Evolutionary conservation across 1,284 basidiomycete genomes (phyloP), one percentile per base, ranked within the genome.

Genomic region (Pseudozyma sp.): DNA sequence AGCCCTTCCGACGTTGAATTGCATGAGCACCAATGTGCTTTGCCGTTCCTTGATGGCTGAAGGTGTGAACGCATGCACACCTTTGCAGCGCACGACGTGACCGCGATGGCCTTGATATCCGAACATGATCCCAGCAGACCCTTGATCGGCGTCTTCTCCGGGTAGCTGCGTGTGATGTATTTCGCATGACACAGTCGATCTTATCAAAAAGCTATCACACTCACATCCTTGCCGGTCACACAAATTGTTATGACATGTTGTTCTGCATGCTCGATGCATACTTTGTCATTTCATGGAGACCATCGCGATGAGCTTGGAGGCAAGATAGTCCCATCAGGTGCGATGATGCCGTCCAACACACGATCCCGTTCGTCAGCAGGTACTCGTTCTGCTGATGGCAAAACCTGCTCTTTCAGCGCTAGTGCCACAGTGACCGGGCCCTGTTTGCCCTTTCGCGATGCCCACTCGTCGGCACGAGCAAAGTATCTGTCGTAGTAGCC

Each of bases 401-500:
- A 65, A 13, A 86, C 76, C 57, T 86, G 85, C 44, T 75, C 79
- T 31, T 59, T 47, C 13, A 86, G 64, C 7, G 83, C 82, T 35
- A 86, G 62, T 7, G 84, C 85, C 14, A 85, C 84, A 71, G 77
- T 53, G 8, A 83, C 71, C 7, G 70, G 67, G 2, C 70, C 59
- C 31, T 56, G 43, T 21, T 36, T 35, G 8, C 72, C 58, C 35
- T 59, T 53, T n/a, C 31, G 38, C 38, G 56, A 34, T 11, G 67
- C 75, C 70, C 64, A 82, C 47, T 69, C 62, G 47, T 77, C 67
- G 14, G 64, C 62, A 11, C 71, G 56, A n/a, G 63, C 54, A 39
- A 85, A 52, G 62, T 85, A 85, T 36, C 85, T 82, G 65, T 86
- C 86, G 65, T 86, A 86, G 79, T 86, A 86, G 0, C 86, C 86